Base-by-base conservation (phyloP, 805 yeast genomes). In the Metschnikowia drakensbergensis region DNA sequence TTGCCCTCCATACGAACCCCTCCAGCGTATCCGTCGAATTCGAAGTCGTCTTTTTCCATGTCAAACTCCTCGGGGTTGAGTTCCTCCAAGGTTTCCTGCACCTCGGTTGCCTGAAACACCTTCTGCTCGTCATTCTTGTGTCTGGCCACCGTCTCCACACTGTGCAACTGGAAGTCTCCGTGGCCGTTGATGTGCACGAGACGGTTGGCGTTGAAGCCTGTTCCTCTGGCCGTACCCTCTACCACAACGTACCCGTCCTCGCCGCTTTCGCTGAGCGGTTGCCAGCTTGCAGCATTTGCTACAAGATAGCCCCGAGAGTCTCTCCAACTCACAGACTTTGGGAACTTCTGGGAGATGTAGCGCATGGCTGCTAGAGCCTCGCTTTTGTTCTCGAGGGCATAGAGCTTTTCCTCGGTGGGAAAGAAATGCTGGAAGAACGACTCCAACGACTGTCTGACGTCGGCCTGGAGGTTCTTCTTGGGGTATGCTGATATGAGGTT, bases 281-380 rank as follows among this genome's bases (percentile, higher is more conserved):
- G 58, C 73, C 79, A 79, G 23, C 64, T 56, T 0, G 86, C 74
- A 3, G 67, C 60, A 55, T 90, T 95, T 1, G 95, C 91, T 7
- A 94, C 76, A 46, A 94, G 46, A 69, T 90, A 94, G 6, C 96
- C 92, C 62, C 99, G 76, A n/a, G 83, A 69, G 58, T 92, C 97
- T 69, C 98, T 83, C 98, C 99, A 94, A 25, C 80, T 80, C 41
- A 95, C 74, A 0, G 88, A 81, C 61, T 83, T 84, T 27, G 99
- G 99, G 58, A 84, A 80, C 67, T 83, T 87, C 60, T 92, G 97
- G 61, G 96, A 86, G 26, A 94, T 59, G 3, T 75, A 72, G 64
- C 99, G 80, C 37, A 86, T 73, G 38, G 88, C 83, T 58, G 86
- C 87, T 17, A 76, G 55, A n/a, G 86, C 76, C 54, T 94, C 98